A percentile compares a stretch with the other conserved stretches of the same genome.
Conservation (phyloP, 2,329 filamentous ascomycete genomes). For the Mycogone perniciosa region DNA sequence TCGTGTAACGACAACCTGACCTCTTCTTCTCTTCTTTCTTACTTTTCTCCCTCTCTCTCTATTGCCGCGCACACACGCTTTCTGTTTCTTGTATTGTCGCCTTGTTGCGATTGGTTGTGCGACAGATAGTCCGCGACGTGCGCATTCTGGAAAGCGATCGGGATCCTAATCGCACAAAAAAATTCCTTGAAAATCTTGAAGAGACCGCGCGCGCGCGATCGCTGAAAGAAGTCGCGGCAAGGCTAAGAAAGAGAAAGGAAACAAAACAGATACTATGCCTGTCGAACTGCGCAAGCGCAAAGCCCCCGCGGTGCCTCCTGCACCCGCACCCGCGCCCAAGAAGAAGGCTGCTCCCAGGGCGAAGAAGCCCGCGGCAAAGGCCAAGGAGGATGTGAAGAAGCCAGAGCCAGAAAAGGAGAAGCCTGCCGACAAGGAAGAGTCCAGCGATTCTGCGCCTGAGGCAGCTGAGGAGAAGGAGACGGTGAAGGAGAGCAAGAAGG, state of each 20-base stretch:
- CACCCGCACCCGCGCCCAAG: conserved; percentile 37
- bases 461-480: conserved; percentile 7
- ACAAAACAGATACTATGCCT: conserved; percentile 39
- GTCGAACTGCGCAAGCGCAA: conserved; percentile 57
- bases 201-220: background rate
- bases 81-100: background rate
- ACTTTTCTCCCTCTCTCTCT: conserved; percentile 9
- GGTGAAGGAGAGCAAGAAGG: conserved; percentile 22
- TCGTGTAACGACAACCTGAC: conserved; percentile 10
- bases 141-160: background rate
- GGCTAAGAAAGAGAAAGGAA: background rate
- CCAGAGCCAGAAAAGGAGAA: conserved; percentile 11
- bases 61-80: background rate
- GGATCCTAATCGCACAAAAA: background rate
- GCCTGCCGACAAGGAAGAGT: conserved; percentile 9
- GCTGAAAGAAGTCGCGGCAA: background rate
- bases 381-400: conserved; percentile 11
- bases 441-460: conserved; percentile 8
- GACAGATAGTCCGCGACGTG: background rate
- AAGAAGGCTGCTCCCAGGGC: conserved; percentile 38
- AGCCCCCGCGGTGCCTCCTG: conserved; percentile 42
- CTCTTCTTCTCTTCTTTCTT: conserved; percentile 10
- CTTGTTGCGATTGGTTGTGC: background rate
- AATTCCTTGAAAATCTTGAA: background rate
- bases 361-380: conserved; percentile 17